These are phyloP conservation scores for Firmiana major DNA, from an alignment of 345 rosid genomes.

Conservation along the genomic window DNA sequence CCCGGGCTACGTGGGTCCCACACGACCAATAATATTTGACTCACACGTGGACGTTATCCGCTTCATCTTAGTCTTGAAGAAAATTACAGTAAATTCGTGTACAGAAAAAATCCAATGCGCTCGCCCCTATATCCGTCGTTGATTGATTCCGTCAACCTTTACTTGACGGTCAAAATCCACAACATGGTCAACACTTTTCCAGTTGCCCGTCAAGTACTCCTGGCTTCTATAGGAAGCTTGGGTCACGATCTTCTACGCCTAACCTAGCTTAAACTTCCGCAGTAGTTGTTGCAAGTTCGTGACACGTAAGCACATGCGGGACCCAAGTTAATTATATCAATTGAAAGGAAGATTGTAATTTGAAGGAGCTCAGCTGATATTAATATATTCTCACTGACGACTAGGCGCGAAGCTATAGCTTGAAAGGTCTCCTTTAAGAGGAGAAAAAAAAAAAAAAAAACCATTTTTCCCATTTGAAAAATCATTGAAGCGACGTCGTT, in stretches of 20 bases:
- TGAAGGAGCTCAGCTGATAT: neutral
- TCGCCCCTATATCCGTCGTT: neutral
- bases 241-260: neutral
- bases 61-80: neutral
- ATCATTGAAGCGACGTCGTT: neutral
- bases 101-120: neutral
- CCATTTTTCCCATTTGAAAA: neutral
- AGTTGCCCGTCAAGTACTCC: neutral
- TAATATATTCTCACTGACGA: neutral
- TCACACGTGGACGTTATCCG: neutral
- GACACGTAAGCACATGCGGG: neutral
- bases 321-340: neutral
- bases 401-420: slow-evolving; percentile 22
- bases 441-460: neutral
- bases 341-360: neutral
- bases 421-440: neutral
- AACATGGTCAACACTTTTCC: neutral
- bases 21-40: neutral
- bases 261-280: neutral
- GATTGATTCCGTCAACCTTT: neutral
- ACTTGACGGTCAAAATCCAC: neutral
- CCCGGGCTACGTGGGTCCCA: neutral
- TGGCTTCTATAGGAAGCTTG: neutral
- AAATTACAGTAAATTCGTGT: neutral
- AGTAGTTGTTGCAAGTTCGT: too few relatives aligned